phyloP scores from a whole-genome alignment of 1,284 basidiomycete species.

The Anthracocystis panici-leucophaei region DNA sequence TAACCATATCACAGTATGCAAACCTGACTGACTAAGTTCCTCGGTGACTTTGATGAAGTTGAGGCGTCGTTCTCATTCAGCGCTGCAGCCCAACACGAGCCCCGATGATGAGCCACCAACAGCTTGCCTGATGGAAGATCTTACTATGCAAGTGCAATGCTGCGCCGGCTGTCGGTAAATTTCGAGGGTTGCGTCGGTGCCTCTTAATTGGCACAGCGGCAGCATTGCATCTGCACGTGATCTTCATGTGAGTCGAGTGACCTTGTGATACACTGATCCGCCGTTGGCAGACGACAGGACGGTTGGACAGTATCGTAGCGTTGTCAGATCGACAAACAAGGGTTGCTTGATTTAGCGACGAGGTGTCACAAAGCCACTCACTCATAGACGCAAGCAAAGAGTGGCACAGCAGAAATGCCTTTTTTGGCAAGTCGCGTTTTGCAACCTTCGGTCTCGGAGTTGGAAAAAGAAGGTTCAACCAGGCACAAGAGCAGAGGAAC shows the following conservation, averaged over 20 bases:
- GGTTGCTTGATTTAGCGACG: neutral
- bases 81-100: neutral
- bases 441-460: slow-evolving; percentile 8
- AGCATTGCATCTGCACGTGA: neutral
- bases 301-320: too few species aligned
- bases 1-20: neutral
- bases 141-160: neutral
- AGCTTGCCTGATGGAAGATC: neutral
- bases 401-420: too few species aligned
- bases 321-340: too few species aligned
- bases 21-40: neutral
- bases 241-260: neutral
- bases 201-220: neutral
- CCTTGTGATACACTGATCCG: neutral
- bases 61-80: neutral
- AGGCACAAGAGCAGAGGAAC: slow-evolving; percentile 4
- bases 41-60: too few species aligned
- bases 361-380: too few species aligned
- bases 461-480: neutral
- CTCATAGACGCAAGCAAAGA: too few species aligned
- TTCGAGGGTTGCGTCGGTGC: neutral
- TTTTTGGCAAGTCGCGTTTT: slow-evolving; percentile 1
- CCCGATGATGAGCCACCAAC: neutral
- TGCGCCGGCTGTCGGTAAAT: neutral
- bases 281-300: too few species aligned